phyloP scores from a whole-genome alignment of 2,329 filamentous ascomycete genomes.

The Fusarium coicis region DNA sequence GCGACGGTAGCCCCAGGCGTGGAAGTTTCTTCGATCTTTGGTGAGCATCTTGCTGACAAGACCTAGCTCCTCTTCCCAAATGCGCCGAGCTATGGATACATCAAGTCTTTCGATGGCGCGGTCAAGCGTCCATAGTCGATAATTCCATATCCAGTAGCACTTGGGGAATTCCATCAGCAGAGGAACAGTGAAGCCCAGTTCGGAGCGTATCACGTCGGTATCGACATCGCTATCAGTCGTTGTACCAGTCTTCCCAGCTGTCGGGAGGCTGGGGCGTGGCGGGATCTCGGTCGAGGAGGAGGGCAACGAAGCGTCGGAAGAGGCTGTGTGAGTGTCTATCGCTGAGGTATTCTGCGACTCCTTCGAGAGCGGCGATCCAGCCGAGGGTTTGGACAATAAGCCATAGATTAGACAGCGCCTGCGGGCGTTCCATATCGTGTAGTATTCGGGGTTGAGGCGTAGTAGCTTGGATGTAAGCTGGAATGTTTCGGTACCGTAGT shows the following conservation, averaged over 20 bases:
- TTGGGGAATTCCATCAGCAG: conserved; percentile 89
- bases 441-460: conserved; percentile 85
- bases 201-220: conserved; percentile 70
- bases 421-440: conserved; percentile 91
- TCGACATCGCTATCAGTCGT: conserved; percentile 53
- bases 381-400: conserved; percentile 65
- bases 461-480: conserved; percentile 78
- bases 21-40: conserved; percentile 90
- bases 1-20: conserved; percentile 93
- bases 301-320: conserved; percentile 67
- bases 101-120: conserved; percentile 75
- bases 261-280: conserved; percentile 58
- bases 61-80: conserved; percentile 88
- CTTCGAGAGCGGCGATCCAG: conserved; percentile 64
- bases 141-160: conserved; percentile 99
- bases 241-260: conserved; percentile 65
- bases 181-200: conserved; percentile 85
- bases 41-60: conserved; percentile 89
- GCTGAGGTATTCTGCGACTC: conserved; percentile 64
- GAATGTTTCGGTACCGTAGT: conserved; percentile 68
- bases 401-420: conserved; percentile 73
- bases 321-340: conserved; percentile 69
- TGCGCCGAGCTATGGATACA: conserved; percentile 61
- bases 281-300: conserved; percentile 64
- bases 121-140: conserved; percentile 85